Evolutionary conservation across 148 eudicot genomes (phyloP).

Genomic region (Fagopyrum esculentum): DNA sequence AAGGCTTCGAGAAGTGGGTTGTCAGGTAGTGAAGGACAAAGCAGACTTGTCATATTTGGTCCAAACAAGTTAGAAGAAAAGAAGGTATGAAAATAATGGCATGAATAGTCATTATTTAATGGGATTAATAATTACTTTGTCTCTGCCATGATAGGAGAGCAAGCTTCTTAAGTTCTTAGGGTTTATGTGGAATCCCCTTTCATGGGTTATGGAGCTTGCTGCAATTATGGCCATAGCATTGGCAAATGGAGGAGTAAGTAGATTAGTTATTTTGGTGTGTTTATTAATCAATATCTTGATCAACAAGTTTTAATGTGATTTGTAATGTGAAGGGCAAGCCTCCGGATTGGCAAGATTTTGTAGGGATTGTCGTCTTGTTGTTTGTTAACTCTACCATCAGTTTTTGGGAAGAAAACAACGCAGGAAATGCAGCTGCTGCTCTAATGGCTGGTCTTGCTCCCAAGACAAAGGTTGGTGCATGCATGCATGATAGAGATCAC

Average conservation of each 20-base stretch:
- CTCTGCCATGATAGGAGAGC: conserved; percentile 23
- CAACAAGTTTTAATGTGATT: not conserved
- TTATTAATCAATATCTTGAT: too few species aligned
- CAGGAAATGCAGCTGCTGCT: conserved; percentile 32
- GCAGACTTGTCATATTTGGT: conserved; percentile 27
- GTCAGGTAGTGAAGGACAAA: conserved; percentile 18
- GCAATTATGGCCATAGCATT: conserved; percentile 36
- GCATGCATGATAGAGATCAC: too few species aligned
- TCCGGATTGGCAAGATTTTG: conserved; percentile 36
- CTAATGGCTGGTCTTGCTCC: conserved; percentile 27
- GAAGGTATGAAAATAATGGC: not conserved
- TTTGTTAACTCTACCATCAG: conserved; percentile 31
- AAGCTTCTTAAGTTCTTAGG: conserved; percentile 34
- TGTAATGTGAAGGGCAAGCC: conserved; percentile 14
- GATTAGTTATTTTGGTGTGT: not conserved
- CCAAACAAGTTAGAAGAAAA: conserved; percentile 31
- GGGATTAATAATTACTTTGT: too few species aligned
- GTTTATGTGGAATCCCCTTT: conserved; percentile 43
- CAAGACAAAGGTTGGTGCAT: conserved; percentile 20
- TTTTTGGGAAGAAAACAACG: conserved; percentile 36
- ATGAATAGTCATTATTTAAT: not conserved
- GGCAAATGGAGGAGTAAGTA: conserved; percentile 30
- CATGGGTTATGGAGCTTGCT: conserved; percentile 44
- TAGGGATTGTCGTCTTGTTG: conserved; percentile 21
- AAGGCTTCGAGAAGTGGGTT: conserved; percentile 27